Base-by-base conservation (phyloP, 2,329 filamentous ascomycete genomes). In the Onygenales sp. region DNA sequence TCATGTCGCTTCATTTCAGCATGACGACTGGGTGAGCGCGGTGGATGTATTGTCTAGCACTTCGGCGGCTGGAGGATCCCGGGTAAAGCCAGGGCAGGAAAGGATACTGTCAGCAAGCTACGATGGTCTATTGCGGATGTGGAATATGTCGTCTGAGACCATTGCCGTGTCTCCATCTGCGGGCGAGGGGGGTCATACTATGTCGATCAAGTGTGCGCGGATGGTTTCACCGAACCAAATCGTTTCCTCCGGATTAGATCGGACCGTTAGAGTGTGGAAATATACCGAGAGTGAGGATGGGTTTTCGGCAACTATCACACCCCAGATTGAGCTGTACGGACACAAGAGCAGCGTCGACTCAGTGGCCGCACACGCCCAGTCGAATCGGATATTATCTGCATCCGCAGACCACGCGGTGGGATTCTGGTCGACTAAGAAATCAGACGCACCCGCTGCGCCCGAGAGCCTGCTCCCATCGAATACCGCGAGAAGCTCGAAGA, bases 21-120 rank as follows among this genome's bases (percentile, higher is more conserved):
- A 98, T 69, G 91, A 98, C 65, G 93, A 97, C 70, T 98, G 93
- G 93, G 87, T 98, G 48, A 89, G 88, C 67, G 81, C 82, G 31
- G 83, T 97, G 31, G 90, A 96, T 68, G 81, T 95, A 4, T 75
- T 95, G 27, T 91, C 89, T 0, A 69, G 72, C 11, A 82, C 78
- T 10, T 86, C 87, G 1, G 72, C 75, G 6, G 81, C 83, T 2
- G 83, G 78, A 17, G 67, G 69, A 46, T 72, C 78, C 11, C 61
- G 61, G 11, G 62, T 75, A 46, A 69, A 71, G 31, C 71, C 72
- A 39, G 80, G 82, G 21, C 81, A 85, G 59, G 83, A 87, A 63
- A 77, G 87, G 57, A 85, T 97, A 56, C 74, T 95, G n/a, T 94
- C 89, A n/a, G 89, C 84, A 33, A 92, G 89, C 47, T 97, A 95